These are phyloP conservation scores for Condylostoma magnum DNA, from an alignment of 169 alveolate genomes.

Conservation along the genomic window DNA sequence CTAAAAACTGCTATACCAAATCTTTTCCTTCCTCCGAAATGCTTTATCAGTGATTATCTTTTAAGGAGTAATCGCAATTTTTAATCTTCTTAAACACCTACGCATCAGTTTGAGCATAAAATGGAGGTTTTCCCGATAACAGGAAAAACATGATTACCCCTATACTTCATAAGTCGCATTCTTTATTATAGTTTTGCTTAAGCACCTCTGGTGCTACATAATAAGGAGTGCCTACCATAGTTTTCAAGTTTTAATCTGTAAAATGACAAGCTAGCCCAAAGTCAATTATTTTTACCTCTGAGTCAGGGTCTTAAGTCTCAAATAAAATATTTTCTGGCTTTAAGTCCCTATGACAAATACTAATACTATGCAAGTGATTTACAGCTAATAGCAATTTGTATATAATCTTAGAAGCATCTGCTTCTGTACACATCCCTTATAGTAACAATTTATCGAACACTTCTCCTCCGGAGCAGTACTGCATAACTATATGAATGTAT, in stretches of 20 bases:
- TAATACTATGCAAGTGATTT: conserved; percentile 48
- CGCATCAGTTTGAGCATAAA: conserved; percentile 49
- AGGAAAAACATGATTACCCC: conserved; percentile 70
- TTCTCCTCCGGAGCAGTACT: conserved; percentile 80
- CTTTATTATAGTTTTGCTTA: conserved; percentile 15
- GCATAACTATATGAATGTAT: conserved; percentile 67
- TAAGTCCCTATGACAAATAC: conserved; percentile 68
- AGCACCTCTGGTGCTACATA: conserved; percentile 78
- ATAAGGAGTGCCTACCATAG: conserved; percentile 56
- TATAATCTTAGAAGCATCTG: conserved; percentile 61
- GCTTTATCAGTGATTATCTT: conserved; percentile 32
- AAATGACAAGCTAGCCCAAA: conserved; percentile 58
- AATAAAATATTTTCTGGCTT: conserved; percentile 80
- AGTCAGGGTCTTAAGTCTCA: conserved; percentile 49
- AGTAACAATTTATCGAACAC: conserved; percentile 61
- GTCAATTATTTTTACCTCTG: conserved; percentile 66
- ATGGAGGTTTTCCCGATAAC: conserved; percentile 69
- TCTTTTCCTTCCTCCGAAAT: conserved; percentile 41
- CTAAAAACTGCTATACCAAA: conserved; percentile 37
- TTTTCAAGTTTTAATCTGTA: conserved; percentile 26
- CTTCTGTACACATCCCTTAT: conserved; percentile 59
- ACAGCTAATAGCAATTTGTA: conserved; percentile 53
- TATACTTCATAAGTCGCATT: conserved; percentile 68
- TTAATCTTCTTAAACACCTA: conserved; percentile 41
- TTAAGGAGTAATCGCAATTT: conserved; percentile 31